phyloP scores from a whole-genome alignment of 2,329 filamentous ascomycete genomes.

The Truncatella angustata region DNA sequence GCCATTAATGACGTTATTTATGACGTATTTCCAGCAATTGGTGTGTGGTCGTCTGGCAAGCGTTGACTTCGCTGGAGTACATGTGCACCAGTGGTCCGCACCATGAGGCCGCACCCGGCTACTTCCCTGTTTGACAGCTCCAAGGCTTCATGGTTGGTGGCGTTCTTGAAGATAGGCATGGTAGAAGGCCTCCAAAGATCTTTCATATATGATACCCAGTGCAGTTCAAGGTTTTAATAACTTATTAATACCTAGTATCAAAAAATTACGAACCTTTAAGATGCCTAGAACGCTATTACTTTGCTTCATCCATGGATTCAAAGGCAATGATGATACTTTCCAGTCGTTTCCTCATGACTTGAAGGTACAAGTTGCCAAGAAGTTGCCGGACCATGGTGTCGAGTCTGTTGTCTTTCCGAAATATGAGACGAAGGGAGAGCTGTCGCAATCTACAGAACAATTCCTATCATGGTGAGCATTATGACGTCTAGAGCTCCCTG shows the following conservation, averaged over 20 bases:
- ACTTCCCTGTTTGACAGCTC: conserved; percentile 11
- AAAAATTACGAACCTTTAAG: background rate
- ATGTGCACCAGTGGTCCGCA: background rate
- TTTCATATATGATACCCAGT: background rate
- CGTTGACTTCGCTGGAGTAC: no score
- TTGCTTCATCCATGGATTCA: conserved; percentile 76
- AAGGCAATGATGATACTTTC: conserved; percentile 71
- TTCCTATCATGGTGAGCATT: conserved; percentile 48
- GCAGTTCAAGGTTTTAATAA: background rate
- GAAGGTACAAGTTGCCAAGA: conserved; percentile 53
- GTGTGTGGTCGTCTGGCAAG: no score
- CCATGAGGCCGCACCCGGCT: background rate
- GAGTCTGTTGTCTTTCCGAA: conserved; percentile 65
- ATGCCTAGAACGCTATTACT: conserved; percentile 61
- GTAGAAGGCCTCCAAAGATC: background rate
- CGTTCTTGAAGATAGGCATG: background rate
- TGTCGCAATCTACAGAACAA: conserved; percentile 45
- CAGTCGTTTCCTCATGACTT: conserved; percentile 64
- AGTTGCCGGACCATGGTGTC: conserved; percentile 60
- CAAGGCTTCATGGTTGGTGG: conserved; percentile 7
- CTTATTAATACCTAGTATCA: background rate
- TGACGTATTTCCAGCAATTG: conserved; percentile 17
- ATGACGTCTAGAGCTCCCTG: no score
- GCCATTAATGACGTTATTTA: conserved; percentile 18
- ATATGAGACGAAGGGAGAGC: conserved; percentile 70